Conservation (phyloP, 2,329 filamentous ascomycete species). For the Geosmithia flava region DNA sequence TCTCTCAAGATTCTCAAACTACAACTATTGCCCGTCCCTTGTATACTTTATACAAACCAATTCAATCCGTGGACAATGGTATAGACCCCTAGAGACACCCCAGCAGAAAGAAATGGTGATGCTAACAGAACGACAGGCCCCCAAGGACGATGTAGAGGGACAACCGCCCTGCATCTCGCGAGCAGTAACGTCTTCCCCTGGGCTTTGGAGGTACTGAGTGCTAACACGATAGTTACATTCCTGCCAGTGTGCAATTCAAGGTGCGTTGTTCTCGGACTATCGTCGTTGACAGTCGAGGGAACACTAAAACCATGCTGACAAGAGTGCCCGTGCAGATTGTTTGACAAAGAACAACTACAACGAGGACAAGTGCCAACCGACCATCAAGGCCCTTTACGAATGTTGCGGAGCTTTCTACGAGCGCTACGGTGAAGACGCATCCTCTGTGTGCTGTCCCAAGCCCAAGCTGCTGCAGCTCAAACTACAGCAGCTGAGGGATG, state of each 20-base stretch:
- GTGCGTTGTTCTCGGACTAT: too few species aligned
- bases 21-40: too few species aligned
- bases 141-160: slow-evolving; percentile 4
- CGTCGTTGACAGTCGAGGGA: too few species aligned
- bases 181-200: slow-evolving; percentile 2
- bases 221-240: neutral
- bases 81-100: neutral
- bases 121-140: slow-evolving; percentile 1
- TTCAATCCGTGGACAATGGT: neutral
- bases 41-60: too few species aligned
- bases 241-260: slow-evolving; percentile 6
- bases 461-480: slow-evolving; percentile 68
- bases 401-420: slow-evolving; percentile 88
- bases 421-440: slow-evolving; percentile 62
- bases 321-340: slow-evolving; percentile 47
- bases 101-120: neutral
- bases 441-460: slow-evolving; percentile 76
- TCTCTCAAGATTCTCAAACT: neutral
- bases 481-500: slow-evolving; percentile 57
- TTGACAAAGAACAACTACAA: slow-evolving; percentile 75
- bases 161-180: slow-evolving; percentile 6
- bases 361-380: slow-evolving; percentile 66
- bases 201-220: neutral
- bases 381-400: slow-evolving; percentile 80
- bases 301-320: too few species aligned